A percentile compares a stretch with the other conserved stretches of the same genome.
phyloP scores from a whole-genome alignment of 495 filamentous ascomycete species.

The Gamarada debralockiae region DNA sequence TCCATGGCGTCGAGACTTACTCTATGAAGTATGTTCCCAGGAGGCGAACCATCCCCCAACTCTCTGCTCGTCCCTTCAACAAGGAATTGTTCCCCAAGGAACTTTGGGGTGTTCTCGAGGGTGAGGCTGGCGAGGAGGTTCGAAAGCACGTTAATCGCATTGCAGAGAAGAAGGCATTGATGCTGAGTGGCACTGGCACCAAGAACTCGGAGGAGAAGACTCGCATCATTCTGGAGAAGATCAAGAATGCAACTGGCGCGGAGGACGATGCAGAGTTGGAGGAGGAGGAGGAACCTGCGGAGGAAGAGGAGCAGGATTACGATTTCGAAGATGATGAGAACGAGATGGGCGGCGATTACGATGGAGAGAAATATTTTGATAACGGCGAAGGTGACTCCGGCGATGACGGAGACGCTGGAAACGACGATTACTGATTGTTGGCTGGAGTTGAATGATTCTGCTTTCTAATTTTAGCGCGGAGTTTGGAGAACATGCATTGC shows the following conservation, averaged over 20 bases:
- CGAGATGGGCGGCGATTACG: constrained; percentile 49
- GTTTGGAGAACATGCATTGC: background rate
- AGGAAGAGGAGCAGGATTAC: constrained; percentile 27
- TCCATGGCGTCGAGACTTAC: constrained; percentile 46
- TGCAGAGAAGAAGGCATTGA: constrained; percentile 31
- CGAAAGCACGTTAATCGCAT: constrained; percentile 7
- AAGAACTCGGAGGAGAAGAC: constrained; percentile 15
- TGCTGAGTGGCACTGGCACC: constrained; percentile 15
- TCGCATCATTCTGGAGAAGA: constrained; percentile 27
- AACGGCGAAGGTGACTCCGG: constrained; percentile 31
- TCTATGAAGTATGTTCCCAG: constrained; percentile 40
- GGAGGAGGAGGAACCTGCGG: constrained; percentile 34
- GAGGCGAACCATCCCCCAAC: constrained; percentile 43
- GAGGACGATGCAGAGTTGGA: constrained; percentile 36
- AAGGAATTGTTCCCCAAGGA: constrained; percentile 49
- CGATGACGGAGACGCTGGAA: constrained; percentile 42
- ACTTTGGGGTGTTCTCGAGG: constrained; percentile 46
- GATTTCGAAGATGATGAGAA: constrained; percentile 34
- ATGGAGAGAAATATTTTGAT: constrained; percentile 48
- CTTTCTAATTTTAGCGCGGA: constrained; percentile 5
- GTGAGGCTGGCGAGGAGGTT: constrained; percentile 29
- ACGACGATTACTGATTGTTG: constrained; percentile 26
- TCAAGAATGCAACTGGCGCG: constrained; percentile 29
- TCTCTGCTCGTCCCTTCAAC: constrained; percentile 35
- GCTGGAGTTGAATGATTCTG: background rate